A percentile compares a stretch with the other conserved stretches of the same genome.
Conservation (phyloP, 148 eudicot species). For the Tetragonia tetragonoides region DNA sequence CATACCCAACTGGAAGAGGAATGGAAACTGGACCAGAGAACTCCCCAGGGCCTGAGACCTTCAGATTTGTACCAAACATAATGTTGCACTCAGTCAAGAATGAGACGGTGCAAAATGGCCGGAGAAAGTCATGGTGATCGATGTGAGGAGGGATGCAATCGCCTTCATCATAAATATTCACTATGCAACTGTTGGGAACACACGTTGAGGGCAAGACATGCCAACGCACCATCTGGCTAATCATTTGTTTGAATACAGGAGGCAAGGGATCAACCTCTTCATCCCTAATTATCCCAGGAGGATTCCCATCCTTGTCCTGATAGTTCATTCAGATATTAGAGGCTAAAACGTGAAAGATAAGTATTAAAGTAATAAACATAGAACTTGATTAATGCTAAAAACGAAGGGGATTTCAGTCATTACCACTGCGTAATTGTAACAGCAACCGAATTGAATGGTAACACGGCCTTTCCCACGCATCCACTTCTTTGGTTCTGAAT, state of each 20-base stretch:
- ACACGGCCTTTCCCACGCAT: slow-evolving; percentile 72
- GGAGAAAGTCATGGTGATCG: slow-evolving; percentile 62
- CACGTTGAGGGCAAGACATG: slow-evolving; percentile 54
- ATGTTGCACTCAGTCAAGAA: slow-evolving; percentile 58
- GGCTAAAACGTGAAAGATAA: not conserved
- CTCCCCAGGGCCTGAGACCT: slow-evolving; percentile 44
- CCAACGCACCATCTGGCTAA: slow-evolving; percentile 57
- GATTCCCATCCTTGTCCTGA: slow-evolving; percentile 64
- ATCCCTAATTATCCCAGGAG: slow-evolving; percentile 57
- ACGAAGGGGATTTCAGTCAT: not conserved
- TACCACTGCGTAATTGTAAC: slow-evolving; percentile 67
- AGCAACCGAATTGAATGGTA: slow-evolving; percentile 66
- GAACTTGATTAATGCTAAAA: not conserved
- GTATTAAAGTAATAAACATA: not conserved
- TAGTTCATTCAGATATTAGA: slow-evolving; percentile 12
- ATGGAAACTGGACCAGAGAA: slow-evolving; percentile 55
- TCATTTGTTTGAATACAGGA: slow-evolving; percentile 52
- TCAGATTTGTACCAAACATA: slow-evolving; percentile 48
- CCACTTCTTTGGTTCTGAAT: slow-evolving; percentile 59
- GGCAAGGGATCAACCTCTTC: slow-evolving; percentile 69
- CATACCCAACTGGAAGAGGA: slow-evolving; percentile 62
- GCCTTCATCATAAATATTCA: slow-evolving; percentile 57
- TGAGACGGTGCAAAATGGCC: slow-evolving; percentile 64
- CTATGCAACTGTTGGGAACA: slow-evolving; percentile 65
- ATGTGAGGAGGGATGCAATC: slow-evolving; percentile 72